Base-by-base conservation (phyloP, 768 basidiomycete genomes). In the Termitomyces sp. region DNA sequence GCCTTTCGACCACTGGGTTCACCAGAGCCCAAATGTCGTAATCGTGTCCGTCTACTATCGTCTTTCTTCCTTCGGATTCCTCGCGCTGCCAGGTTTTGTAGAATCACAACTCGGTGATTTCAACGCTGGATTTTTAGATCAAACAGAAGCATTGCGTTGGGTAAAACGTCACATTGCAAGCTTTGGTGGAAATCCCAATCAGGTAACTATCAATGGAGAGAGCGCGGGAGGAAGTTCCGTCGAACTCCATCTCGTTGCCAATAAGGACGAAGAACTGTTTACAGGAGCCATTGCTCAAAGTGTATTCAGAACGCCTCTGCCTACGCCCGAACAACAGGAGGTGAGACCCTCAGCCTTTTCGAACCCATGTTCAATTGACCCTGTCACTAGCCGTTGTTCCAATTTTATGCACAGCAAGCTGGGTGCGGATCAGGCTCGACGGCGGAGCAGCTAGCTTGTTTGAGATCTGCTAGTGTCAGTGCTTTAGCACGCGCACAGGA, bases 31-130 rank as follows among this genome's bases (percentile, higher is more conserved):
- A 2, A 77, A 82, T 53, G 77, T 86, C 22, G 76, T 87, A 41
- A 71, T 85, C 51, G 84, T 85, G 9, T 83, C 85, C 0, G 77
- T 85, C 7, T 84, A 87, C 65, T 87, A 87, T 65, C 80, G 81
- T 17, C 76, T 87, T 22, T 75, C 76, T 50, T 77, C 80, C 0
- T 77, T 87, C 61, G 87, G 87, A 24, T 87, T 87, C 70, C 75
- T 85, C 26, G 66, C 81, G 1, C 63, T 70, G 8, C 79, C 84
- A 1, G 78, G 75, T 21, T 74, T 84, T 52, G 37, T 60, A 2
- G 81, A 4, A 78, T 82, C 67, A 62, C 34, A 22, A 3, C 35
- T 61, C 21, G 60, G 58, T n/a, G 60, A 61, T 47, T 59, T 57
- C 32, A 61, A 61, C 40, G 60, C 60, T 15, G 60, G 60, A 37